Evolutionary conservation across 257 asterid genomes (phyloP).

Genomic region (Avicennia marina): DNA sequence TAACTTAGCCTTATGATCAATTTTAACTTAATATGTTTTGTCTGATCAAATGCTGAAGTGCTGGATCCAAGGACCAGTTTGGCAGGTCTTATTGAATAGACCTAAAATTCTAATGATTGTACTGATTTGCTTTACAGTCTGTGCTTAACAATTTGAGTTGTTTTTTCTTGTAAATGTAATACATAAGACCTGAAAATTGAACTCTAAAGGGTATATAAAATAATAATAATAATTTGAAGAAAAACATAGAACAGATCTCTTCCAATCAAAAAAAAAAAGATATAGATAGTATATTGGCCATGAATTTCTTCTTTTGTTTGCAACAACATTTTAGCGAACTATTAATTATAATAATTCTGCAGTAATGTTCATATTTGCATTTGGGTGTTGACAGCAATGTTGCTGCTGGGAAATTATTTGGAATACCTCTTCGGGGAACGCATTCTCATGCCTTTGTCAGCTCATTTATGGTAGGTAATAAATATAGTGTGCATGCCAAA

Average conservation of each 20-base stretch:
- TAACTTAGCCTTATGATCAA: no score
- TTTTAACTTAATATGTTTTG: no score
- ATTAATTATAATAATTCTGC: slow-evolving; percentile 10
- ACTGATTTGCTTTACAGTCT: no score
- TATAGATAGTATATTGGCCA: not conserved
- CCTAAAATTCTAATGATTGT: no score
- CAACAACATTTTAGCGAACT: not conserved
- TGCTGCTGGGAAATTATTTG: slow-evolving; percentile 96
- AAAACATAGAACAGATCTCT: slow-evolving; percentile 1
- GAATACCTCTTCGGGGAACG: slow-evolving; percentile 98
- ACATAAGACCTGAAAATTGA: no score
- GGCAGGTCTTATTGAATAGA: no score
- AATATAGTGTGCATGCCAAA: slow-evolving; percentile 14
- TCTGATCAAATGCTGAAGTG: no score
- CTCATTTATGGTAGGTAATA: slow-evolving; percentile 77
- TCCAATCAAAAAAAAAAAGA: not conserved
- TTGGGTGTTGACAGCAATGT: slow-evolving; percentile 72
- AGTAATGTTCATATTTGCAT: slow-evolving; percentile 13
- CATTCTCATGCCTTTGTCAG: slow-evolving; percentile 99
- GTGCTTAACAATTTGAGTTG: no score
- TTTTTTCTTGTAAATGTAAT: no score
- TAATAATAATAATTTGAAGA: not conserved
- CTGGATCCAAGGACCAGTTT: no score
- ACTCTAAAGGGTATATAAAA: not conserved
- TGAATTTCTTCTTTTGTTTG: not conserved